Evolutionary conservation across 139 green algal species (phyloP), one percentile per base, ranked within the genome.

Genomic region (Coelastrella sp.): DNA sequence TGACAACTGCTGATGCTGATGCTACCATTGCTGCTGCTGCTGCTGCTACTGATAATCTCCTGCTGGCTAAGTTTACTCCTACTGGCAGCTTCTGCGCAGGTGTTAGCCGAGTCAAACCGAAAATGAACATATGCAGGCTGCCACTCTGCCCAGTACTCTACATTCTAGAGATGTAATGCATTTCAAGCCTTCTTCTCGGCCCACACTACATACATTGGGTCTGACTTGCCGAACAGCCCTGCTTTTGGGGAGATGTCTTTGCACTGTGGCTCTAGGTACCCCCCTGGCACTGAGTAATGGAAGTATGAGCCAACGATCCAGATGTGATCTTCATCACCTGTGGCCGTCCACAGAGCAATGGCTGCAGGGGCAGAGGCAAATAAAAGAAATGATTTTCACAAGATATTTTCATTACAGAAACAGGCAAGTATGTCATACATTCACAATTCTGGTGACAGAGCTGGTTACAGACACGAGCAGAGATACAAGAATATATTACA

Each of bases 281-380:
- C 97, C 17, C 93, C 95, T 10, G 90, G 91, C 0, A 96, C 96
- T 9, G 96, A 96, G 91, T 98, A 99, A 79, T 99, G 97, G 94
- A 97, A 99, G 94, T 98, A 99, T 12, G 88, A 93, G 8, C 97
- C 97, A 0, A 99, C 96, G 17, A 99, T 98, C 86, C 90, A 97
- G 0, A 96, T 82, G 91, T 98, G 96, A 59, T 95, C 90, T 25
- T 78, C 78, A 78, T 96, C 92, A 0, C 91, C 88, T 14, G 91
- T 93, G 24, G 91, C 83, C 0, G 87, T 93, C 91, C 91, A 93
- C 15, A 93, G 76, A 4, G 74, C 70, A 59, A 93, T 93, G 61
- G 87, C 91, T 87, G 78, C 22, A 58, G 87, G 66, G 61, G n/a
- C 91, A 74, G 35, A 14, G 19, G 61, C 81, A 87, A 60, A 24